Evolutionary conservation across 176 grass and related monocot genomes (phyloP), one percentile per base, ranked within the genome.

Genomic region (Panicum miliaceum): DNA sequence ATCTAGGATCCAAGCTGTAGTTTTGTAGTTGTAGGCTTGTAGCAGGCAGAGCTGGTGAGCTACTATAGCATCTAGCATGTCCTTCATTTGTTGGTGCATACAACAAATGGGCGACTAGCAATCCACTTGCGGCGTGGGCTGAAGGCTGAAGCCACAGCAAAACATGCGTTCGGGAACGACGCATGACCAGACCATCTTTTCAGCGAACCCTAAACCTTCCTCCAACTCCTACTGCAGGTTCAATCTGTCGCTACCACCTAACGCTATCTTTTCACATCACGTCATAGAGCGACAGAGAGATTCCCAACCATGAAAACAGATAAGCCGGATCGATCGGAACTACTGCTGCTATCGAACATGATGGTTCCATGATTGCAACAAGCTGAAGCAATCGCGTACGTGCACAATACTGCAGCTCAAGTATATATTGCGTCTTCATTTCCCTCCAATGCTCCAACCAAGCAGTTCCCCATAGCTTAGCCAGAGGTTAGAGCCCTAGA

Each of bases 121-220:
- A 53, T 77, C 83, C 63, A 77, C 38, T 77, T 85, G 81, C 68
- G 5, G 14, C 43, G 4, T 3, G 38, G 3, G 38, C 38, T 40
- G 6, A 3, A 46, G 1, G 29, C 19, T 46, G 61, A 46, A 62
- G 3, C 4, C 37, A 1, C 19, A 73, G 57, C 3, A 72, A n/a
- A 73, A 22, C 53, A 42, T 43, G 67, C 6, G 9, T 2, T 12
- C 13, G 15, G 22, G 14, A 73, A 50, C 40, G 12, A 50, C 13
- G n/a, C 29, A 32, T 32, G 29, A 32, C 29, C 29, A 53, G 16
- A 19, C 50, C 63, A 32, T 18, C 8, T 71, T 78, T 61, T 38
- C 43, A 85, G 37, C 74, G 46, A 78, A 69, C 64, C 83, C 25
- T 78, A 58, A 48, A 85, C 29, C 51, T 85, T 85, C 25, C 38